A percentile compares a stretch with the other conserved stretches of the same genome.
phyloP scores from a whole-genome alignment of 345 rosid genomes.

The Populus davidiana region DNA sequence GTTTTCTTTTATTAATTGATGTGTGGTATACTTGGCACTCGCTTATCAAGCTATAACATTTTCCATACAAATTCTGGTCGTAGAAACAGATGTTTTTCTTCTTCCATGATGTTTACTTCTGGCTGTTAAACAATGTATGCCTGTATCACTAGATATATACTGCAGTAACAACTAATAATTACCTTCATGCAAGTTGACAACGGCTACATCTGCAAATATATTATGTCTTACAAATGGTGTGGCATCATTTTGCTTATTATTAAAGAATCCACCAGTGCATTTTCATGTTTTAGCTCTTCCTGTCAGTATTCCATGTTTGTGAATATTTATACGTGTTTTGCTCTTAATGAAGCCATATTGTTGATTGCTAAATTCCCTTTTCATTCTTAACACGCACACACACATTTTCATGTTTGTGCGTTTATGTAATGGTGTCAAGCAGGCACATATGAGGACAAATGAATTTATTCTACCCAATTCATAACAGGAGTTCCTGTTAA shows the following conservation, averaged over 20 bases:
- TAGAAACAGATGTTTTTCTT: background rate
- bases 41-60: background rate
- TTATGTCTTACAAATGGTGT: background rate
- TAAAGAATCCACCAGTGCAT: background rate
- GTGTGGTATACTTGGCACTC: background rate
- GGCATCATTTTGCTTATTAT: background rate
- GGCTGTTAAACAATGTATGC: background rate
- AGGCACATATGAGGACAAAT: background rate
- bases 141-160: background rate
- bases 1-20: background rate
- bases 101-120: background rate
- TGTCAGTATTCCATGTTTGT: background rate
- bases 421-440: background rate
- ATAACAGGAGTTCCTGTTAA: background rate
- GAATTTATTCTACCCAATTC: background rate
- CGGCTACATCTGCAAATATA: background rate
- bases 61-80: background rate
- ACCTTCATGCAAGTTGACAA: background rate
- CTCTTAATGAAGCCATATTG: background rate
- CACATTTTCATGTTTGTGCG: background rate
- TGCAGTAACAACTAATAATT: background rate
- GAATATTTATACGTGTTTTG: background rate
- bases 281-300: background rate
- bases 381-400: background rate
- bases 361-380: background rate